Evolutionary conservation across 371 early-diverging fungal species (phyloP), one percentile per base, ranked within the genome.

Genomic region (Amoeboradix gromovi): DNA sequence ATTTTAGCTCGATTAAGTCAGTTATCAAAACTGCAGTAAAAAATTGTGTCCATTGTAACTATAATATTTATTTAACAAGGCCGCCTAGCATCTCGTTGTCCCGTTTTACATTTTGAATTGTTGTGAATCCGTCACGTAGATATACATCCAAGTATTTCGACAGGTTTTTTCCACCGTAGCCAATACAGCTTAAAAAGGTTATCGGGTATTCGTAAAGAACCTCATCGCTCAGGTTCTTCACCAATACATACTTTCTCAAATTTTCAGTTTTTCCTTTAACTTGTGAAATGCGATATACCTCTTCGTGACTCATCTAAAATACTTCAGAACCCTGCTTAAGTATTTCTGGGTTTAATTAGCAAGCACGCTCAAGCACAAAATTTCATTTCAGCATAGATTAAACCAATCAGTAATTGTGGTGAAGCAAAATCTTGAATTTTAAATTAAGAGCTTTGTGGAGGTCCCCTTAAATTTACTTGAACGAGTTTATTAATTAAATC

Each of bases 11-110:
- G 88, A 70, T 75, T 88, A 67, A 86, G 85, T 73, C 84, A 86
- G 74, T 77, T 87, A 68, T 87, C 87, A 73, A 88, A 87, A 74
- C 70, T 88, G 70, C 86, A 84, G 76, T 85, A 78, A n/a, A n/a
- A n/a, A 79, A 67, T 67, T 29, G 67, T 67, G 12, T 67, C 17
- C 2, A 67, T 17, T 67, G 5, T 67, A 48, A 5, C 22, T 48
- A 12, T 12, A 48, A 48, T 48, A 48, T 48, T 48, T 48, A 12
- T 48, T 12, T 12, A 48, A 48, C 48, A 48, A 12, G 48, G 48
- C 48, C 48, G 5, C 22, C 12, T 48, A 12, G 5, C 22, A 12
- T 22, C 5, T 12, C 5, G 48, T 22, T 48, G 48, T 48, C 48
- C 22, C 48, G 48, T 48, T 48, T 48, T 48, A 48, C 22, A 48